Evolutionary conservation across 805 yeast species (phyloP), one percentile per base, ranked within the genome.

Genomic region (Ogataea paradorogensis): DNA sequence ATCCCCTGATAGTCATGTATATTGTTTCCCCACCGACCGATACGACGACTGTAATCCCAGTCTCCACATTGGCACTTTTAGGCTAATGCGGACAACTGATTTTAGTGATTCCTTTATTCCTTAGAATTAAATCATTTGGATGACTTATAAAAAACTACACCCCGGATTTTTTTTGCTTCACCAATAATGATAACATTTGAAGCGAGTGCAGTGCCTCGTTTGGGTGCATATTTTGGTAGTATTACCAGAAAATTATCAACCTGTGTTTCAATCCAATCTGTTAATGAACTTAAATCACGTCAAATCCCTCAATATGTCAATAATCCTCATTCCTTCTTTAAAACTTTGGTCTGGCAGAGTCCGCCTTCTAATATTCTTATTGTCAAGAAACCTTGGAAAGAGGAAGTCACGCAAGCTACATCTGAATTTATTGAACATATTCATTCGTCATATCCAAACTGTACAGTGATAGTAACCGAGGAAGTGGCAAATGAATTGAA

Each of bases 351-450:
- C 9, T 88, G 96, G 96, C 70, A 74, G n/a, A 58, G 65, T 11
- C 84, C 87, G 1, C 73, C 87, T 9, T 76, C 78, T 44, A 91
- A 90, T 57, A 76, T 91, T 8, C 73, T 83, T 39, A 69, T 91
- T 13, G 86, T 87, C 22, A 90, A 89, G 62, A 91, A 91, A 57
- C 96, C 96, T 1, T 78, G 85, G 81, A 77, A 86, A 35, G 59
- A 65, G 2, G 64, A 67, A 7, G 95, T 87, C 3, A 68, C 81
- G 10, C 63, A 67, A 6, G 88, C 93, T 4, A 76, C 83, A 77
- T 70, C 78, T 7, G 67, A 69, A 31, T 82, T 90, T 46, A 75
- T 89, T 14, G 62, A 69, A 5, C 82, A 78, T 52, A 48, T 89
- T 7, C 78, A 80, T 48, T 62, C 65, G 5, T 65, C 71, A 8